phyloP scores from a whole-genome alignment of 208 protist genomes.

The Trypanosoma avium region DNA sequence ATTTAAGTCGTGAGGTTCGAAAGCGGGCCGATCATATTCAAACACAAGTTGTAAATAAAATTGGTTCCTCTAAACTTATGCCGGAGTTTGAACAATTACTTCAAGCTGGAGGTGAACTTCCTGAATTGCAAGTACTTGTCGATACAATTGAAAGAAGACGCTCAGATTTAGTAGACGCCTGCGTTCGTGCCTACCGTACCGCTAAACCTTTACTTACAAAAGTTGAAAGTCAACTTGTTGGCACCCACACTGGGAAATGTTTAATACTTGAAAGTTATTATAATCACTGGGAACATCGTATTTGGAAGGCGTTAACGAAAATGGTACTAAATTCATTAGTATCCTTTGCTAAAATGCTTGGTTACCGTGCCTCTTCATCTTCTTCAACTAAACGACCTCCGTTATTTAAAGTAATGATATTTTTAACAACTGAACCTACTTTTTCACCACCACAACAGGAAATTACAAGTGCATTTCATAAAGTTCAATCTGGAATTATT shows the following conservation, averaged over 20 bases:
- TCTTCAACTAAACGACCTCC: constrained; percentile 52
- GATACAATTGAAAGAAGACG: constrained; percentile 91
- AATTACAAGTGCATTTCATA: constrained; percentile 91
- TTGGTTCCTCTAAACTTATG: constrained; percentile 82
- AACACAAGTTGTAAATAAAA: constrained; percentile 91
- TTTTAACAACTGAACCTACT: constrained; percentile 91
- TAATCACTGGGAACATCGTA: constrained; percentile 94
- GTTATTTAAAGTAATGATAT: constrained; percentile 94
- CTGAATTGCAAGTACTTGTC: constrained; percentile 91
- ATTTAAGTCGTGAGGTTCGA: constrained; percentile 94
- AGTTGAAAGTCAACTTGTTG: constrained; percentile 94
- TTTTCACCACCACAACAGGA: constrained; percentile 93
- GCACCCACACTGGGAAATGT: constrained; percentile 92
- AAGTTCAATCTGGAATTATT: constrained; percentile 91
- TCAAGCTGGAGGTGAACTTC: constrained; percentile 81
- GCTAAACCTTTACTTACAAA: constrained; percentile 95
- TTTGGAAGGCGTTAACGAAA: constrained; percentile 92
- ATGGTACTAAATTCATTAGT: constrained; percentile 91
- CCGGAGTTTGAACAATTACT: constrained; percentile 77
- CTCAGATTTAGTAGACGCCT: constrained; percentile 72
- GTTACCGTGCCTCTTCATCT: constrained; percentile 55
- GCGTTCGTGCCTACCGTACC: constrained; percentile 92
- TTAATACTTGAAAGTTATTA: constrained; percentile 94
- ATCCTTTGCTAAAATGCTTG: constrained; percentile 87
- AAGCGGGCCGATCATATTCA: constrained; percentile 95